Percentiles rank a stretch among this genome's conserved stretches.
Evolutionary conservation across 2,329 filamentous ascomycete genomes (phyloP).

Genomic region (Volutella citrinella): DNA sequence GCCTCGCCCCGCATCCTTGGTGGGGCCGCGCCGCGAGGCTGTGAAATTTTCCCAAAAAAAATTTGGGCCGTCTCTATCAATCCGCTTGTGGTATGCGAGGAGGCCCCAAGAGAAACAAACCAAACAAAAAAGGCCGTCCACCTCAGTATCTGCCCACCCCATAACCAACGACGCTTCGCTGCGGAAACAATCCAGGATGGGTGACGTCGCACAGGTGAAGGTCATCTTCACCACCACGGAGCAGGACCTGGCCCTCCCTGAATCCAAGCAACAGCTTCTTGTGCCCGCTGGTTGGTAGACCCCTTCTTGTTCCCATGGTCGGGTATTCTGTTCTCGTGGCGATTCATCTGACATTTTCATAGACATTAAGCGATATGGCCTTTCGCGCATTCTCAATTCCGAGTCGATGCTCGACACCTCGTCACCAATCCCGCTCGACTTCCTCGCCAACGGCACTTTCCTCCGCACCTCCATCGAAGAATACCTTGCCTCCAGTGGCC

Average conservation of each 20-base stretch:
- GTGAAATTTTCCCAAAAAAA: constrained; percentile 21
- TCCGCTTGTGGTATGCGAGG: no score
- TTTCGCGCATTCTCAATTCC: constrained; percentile 69
- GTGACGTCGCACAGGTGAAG: constrained; percentile 54
- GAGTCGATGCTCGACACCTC: constrained; percentile 66
- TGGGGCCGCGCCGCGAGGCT: constrained; percentile 25
- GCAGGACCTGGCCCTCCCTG: constrained; percentile 59
- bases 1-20: constrained; percentile 20
- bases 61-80: no score
- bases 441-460: constrained; percentile 91
- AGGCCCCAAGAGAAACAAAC: no score
- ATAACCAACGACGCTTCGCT: no score
- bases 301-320: no score
- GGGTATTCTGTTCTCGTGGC: no score
- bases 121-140: no score
- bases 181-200: constrained; percentile 28
- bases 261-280: constrained; percentile 59
- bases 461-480: constrained; percentile 86
- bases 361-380: constrained; percentile 69
- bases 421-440: constrained; percentile 79
- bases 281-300: constrained; percentile 52
- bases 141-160: no score
- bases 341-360: background rate
- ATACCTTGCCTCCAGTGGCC: constrained; percentile 80
- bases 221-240: constrained; percentile 66